These are phyloP conservation scores for Papiliotrema nemorosa DNA, from an alignment of 1,284 basidiomycete genomes.

Conservation along the genomic window DNA sequence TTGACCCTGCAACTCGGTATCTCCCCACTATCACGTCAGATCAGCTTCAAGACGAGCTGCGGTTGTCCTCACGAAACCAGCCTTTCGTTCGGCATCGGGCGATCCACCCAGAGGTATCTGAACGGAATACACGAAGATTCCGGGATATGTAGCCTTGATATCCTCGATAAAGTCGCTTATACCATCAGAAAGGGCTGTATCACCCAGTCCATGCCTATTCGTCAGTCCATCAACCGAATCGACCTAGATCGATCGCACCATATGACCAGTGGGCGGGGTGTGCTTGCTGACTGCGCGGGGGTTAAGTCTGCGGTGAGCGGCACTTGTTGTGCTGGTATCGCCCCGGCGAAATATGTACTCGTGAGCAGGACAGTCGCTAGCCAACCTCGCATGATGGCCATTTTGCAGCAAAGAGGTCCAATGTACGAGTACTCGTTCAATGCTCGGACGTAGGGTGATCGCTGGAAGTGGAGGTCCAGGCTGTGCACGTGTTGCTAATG, in stretches of 20 bases:
- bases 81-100: slow-evolving; percentile 63
- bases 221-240: neutral
- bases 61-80: slow-evolving; percentile 66
- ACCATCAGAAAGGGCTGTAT: slow-evolving; percentile 52
- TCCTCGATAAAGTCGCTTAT: slow-evolving; percentile 61
- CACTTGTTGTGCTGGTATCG: too few species aligned
- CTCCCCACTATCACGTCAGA: slow-evolving; percentile 34
- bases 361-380: too few species aligned
- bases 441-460: too few species aligned
- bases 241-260: slow-evolving; percentile 51
- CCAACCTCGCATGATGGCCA: too few species aligned
- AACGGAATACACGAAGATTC: slow-evolving; percentile 81
- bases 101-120: slow-evolving; percentile 65
- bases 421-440: too few species aligned
- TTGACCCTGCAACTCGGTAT: slow-evolving; percentile 33
- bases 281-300: too few species aligned
- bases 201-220: slow-evolving; percentile 77
- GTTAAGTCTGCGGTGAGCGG: too few species aligned
- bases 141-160: slow-evolving; percentile 70
- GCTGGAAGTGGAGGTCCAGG: too few species aligned
- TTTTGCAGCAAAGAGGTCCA: too few species aligned
- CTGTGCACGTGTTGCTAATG: too few species aligned
- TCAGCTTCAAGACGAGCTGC: neutral
- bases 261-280: slow-evolving; percentile 71
- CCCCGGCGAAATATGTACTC: too few species aligned